Evolutionary conservation across 495 filamentous ascomycete species (phyloP).

Genomic region (Penicillium riverlandense): DNA sequence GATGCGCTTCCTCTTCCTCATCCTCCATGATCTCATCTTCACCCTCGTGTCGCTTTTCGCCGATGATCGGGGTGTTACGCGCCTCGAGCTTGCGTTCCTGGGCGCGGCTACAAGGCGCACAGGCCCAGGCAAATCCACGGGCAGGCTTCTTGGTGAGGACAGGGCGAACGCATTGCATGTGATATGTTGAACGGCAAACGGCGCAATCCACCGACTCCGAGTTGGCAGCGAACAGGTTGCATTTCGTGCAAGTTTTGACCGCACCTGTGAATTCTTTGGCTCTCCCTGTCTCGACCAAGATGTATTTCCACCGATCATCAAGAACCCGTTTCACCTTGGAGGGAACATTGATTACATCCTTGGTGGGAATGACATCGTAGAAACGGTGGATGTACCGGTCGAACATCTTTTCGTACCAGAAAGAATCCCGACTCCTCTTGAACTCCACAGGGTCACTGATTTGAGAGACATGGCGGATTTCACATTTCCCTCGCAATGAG

Average conservation of each 20-base stretch:
- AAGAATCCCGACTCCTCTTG: conserved; percentile 73
- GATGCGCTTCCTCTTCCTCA: conserved; percentile 54
- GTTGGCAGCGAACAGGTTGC: conserved; percentile 81
- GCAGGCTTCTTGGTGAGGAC: conserved; percentile 93
- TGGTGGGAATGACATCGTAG: conserved; percentile 93
- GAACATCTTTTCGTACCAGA: conserved; percentile 97
- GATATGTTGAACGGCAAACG: conserved; percentile 88
- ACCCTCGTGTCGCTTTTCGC: conserved; percentile 49
- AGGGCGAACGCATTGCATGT: conserved; percentile 96
- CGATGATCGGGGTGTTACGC: conserved; percentile 68
- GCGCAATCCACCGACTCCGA: conserved; percentile 97
- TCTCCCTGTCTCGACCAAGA: conserved; percentile 83
- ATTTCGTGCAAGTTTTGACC: conserved; percentile 94
- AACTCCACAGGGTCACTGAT: conserved; percentile 78
- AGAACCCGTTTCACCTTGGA: conserved; percentile 88
- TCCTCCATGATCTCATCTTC: conserved; percentile 76
- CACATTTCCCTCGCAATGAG: conserved; percentile 85
- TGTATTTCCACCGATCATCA: conserved; percentile 90
- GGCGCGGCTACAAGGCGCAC: conserved; percentile 87
- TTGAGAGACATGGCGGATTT: conserved; percentile 78
- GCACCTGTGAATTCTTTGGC: conserved; percentile 94
- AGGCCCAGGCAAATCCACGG: conserved; percentile 96
- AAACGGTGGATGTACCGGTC: conserved; percentile 96
- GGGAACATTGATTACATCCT: conserved; percentile 92
- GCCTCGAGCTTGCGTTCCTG: conserved; percentile 91